Conservation (phyloP, 345 rosid genomes). For the Salix suchowensis region DNA sequence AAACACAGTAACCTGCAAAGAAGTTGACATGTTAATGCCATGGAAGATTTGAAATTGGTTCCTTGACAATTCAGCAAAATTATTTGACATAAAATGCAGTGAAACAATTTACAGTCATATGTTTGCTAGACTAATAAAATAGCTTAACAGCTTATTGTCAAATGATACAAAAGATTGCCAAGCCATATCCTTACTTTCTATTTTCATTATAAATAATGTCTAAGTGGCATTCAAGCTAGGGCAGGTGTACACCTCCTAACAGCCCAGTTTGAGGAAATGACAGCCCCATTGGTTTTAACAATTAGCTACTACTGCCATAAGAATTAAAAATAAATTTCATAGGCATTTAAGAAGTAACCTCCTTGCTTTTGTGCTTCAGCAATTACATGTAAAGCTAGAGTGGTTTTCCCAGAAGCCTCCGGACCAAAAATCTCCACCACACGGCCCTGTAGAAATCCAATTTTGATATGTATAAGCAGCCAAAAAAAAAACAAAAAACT, state of each 20-base stretch:
- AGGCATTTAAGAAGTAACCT: slow-evolving; percentile 42
- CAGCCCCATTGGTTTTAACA: neutral
- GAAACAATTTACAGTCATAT: neutral
- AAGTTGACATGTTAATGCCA: slow-evolving; percentile 7
- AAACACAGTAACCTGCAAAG: slow-evolving; percentile 73
- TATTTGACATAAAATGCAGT: neutral
- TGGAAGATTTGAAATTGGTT: neutral
- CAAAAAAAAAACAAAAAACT: neutral
- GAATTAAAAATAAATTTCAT: neutral
- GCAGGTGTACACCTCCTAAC: neutral
- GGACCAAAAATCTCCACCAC: slow-evolving; percentile 98
- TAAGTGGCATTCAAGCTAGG: neutral
- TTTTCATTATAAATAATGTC: neutral
- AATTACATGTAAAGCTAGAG: slow-evolving; percentile 90
- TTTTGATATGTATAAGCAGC: slow-evolving; percentile 13
- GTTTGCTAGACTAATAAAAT: neutral
- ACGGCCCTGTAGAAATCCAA: slow-evolving; percentile 61
- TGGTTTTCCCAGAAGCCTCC: slow-evolving; percentile 99
- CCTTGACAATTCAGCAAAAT: neutral
- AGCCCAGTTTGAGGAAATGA: neutral
- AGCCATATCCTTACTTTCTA: neutral
- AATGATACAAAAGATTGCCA: neutral
- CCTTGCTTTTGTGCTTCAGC: slow-evolving; percentile 98
- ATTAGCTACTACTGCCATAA: neutral
- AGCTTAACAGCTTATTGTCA: neutral